phyloP scores from a whole-genome alignment of 257 asterid species.

The Solanum chilense region DNA sequence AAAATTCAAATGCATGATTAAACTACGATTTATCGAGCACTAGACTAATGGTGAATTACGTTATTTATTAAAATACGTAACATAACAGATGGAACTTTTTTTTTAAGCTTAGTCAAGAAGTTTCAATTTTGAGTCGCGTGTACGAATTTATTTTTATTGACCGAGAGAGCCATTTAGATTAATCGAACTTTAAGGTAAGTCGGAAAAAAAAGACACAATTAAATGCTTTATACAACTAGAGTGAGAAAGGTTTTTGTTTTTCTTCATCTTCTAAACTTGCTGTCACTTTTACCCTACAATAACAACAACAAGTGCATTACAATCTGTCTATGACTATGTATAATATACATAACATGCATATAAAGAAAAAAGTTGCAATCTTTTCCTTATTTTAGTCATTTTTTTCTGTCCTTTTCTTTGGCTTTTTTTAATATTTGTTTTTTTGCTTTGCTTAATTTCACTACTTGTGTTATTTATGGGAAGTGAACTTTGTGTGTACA shows the following conservation, averaged over 20 bases:
- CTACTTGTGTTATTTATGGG: background rate
- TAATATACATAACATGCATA: background rate
- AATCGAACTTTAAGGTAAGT: fast-evolving
- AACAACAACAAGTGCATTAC: background rate
- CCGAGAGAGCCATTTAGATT: background rate
- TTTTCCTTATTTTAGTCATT: background rate
- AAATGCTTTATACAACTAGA: background rate
- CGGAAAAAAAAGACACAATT: background rate
- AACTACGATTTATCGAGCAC: background rate
- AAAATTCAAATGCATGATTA: background rate
- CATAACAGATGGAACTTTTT: background rate
- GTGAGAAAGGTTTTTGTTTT: background rate
- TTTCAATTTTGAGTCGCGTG: fast-evolving
- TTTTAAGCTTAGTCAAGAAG: background rate
- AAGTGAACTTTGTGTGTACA: conserved; percentile 12
- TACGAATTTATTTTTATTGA: background rate
- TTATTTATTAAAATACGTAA: background rate
- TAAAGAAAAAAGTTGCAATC: background rate
- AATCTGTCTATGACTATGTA: background rate
- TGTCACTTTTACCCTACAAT: background rate
- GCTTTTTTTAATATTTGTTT: background rate
- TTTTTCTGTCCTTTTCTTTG: background rate
- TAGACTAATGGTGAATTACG: background rate
- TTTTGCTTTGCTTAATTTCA: background rate
- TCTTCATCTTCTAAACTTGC: background rate